Evolutionary conservation across 306 rosid species (phyloP).

Genomic region (Citrullus mucosospermus): DNA sequence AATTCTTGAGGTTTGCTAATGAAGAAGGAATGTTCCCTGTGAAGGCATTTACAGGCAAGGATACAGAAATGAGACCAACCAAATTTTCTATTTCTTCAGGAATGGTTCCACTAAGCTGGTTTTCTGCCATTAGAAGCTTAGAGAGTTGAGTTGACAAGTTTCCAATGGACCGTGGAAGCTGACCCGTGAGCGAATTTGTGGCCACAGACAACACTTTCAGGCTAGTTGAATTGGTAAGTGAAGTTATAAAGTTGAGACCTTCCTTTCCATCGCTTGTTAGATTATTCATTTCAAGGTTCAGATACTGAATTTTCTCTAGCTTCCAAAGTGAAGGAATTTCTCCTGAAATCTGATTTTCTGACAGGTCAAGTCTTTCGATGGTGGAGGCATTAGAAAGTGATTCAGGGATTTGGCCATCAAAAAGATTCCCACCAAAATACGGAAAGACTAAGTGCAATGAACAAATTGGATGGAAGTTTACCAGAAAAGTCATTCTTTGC

Average conservation of each 20-base stretch:
- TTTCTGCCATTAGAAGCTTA: not conserved
- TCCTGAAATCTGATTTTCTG: constrained; percentile 15
- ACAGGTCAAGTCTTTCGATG: constrained; percentile 17
- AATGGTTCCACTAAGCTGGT: not conserved
- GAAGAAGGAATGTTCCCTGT: constrained; percentile 4
- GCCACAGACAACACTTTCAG: not conserved
- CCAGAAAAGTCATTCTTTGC: constrained; percentile 25
- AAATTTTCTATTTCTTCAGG: not conserved
- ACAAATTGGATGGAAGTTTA: constrained; percentile 27
- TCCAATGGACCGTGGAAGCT: constrained; percentile 1
- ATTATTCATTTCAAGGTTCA: not conserved
- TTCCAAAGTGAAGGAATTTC: constrained; percentile 25
- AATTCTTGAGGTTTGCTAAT: not conserved
- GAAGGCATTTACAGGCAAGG: not conserved
- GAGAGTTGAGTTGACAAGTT: not conserved
- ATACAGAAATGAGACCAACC: not conserved
- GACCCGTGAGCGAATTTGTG: not conserved
- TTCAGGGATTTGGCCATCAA: constrained; percentile 28
- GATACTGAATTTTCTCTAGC: constrained; percentile 6
- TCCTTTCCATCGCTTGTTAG: not conserved
- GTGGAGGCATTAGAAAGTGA: constrained; percentile 31
- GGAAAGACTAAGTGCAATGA: constrained; percentile 31
- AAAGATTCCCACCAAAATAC: constrained; percentile 17
- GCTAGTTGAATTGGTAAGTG: not conserved
- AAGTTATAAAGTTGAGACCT: not conserved